Evolutionary conservation across 2,329 filamentous ascomycete species (phyloP).

Genomic region (Talaromyces sp.): DNA sequence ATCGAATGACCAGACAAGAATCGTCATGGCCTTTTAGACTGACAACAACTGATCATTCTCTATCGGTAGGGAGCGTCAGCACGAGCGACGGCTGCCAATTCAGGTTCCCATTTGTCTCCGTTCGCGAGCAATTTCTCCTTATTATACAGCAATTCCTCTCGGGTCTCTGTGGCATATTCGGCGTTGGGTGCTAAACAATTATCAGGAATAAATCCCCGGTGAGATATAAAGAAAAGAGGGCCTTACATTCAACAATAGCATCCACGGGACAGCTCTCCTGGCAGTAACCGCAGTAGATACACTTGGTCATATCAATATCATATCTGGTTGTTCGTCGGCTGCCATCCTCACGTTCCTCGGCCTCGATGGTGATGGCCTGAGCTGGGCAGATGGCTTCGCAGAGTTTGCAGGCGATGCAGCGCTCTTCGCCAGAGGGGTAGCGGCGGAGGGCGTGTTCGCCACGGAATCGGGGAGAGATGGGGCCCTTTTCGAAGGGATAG

Average conservation of each 20-base stretch:
- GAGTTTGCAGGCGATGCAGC: constrained; percentile 99
- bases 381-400: constrained; percentile 98
- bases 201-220: constrained; percentile 21
- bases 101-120: constrained; percentile 96
- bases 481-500: constrained; percentile 98
- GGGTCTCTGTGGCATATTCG: constrained; percentile 71
- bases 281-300: constrained; percentile 99
- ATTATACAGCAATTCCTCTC: constrained; percentile 96
- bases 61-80: constrained; percentile 92
- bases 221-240: constrained; percentile 7
- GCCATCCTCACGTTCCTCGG: constrained; percentile 94
- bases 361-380: constrained; percentile 98
- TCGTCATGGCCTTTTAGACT: background rate
- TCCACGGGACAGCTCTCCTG: constrained; percentile 98
- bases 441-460: constrained; percentile 95
- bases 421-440: constrained; percentile 96
- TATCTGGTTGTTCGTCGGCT: constrained; percentile 94
- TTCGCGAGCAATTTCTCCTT: constrained; percentile 91
- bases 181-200: constrained; percentile 59
- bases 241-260: constrained; percentile 73
- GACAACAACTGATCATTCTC: constrained; percentile 7
- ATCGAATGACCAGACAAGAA: background rate
- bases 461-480: constrained; percentile 95
- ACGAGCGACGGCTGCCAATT: constrained; percentile 85
- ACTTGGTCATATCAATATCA: constrained; percentile 99